Conservation (phyloP, 2,329 filamentous ascomycete species). For the Cordyceps farinosa region DNA sequence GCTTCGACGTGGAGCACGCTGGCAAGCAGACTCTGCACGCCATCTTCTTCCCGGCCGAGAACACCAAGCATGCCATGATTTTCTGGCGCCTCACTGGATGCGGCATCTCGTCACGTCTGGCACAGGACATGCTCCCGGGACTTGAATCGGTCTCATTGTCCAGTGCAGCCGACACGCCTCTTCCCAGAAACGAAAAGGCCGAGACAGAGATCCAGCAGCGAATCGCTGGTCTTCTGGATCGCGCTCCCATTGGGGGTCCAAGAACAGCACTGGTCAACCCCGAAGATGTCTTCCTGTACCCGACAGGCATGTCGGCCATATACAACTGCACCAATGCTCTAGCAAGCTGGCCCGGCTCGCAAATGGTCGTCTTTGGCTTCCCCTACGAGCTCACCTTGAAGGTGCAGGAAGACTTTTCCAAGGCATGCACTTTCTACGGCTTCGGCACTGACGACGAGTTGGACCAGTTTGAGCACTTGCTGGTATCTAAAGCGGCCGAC, state of each 20-base stretch:
- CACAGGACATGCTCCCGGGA: background rate
- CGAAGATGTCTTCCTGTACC: constrained; percentile 49
- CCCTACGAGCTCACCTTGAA: constrained; percentile 51
- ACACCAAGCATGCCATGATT: background rate
- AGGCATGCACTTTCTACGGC: constrained; percentile 47
- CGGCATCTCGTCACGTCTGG: constrained; percentile 1
- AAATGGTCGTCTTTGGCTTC: constrained; percentile 42
- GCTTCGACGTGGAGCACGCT: background rate
- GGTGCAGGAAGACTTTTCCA: constrained; percentile 42
- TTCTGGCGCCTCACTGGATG: constrained; percentile 3
- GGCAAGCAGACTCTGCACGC: background rate
- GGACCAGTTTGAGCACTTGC: constrained; percentile 42
- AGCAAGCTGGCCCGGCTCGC: constrained; percentile 28
- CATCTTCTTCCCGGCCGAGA: background rate
- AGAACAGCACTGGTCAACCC: constrained; percentile 25
- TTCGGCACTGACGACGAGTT: constrained; percentile 40
- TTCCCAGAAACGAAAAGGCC: background rate
- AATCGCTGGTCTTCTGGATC: background rate
- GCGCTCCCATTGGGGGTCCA: constrained; percentile 2
- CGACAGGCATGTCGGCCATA: constrained; percentile 53
- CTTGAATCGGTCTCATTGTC: background rate
- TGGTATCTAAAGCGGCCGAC: constrained; percentile 37
- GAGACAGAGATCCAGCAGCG: background rate
- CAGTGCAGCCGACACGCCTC: background rate
- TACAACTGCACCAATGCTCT: constrained; percentile 41